Base-by-base conservation (phyloP, 2,329 filamentous ascomycete species). In the Venturia aucupariae region DNA sequence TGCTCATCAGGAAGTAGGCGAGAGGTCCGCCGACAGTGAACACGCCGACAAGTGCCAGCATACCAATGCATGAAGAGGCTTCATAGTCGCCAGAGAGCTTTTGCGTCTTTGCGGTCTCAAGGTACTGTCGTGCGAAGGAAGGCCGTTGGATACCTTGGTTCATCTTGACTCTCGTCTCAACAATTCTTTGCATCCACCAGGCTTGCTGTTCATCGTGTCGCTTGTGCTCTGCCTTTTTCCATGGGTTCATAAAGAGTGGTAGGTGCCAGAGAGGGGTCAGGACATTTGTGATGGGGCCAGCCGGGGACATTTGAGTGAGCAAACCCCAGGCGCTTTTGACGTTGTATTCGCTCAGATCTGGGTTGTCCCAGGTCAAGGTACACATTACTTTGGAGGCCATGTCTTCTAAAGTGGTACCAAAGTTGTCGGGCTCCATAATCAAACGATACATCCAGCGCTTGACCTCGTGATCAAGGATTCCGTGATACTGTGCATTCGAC, bases 311-410 rank as follows among this genome's bases (percentile, higher is more conserved):
- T 63, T 84, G 81, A 4, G 77, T 82, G 19, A 84, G 72, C 0
- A 84, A 74, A n/a, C 81, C 81, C 81, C 81, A 83, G 1, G 82
- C 82, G 66, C 78, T 80, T 60, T 77, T 77, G 11, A 77, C 81
- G 66, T 79, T 78, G 67, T 79, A 77, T 62, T 77, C 73, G 70
- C 80, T 82, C 46, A 81, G 69, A 51, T 71, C 73, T 7, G 78
- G 75, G 63, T 84, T 79, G 65, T 83, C 82, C 81, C 81, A 84
- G 17, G 80, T 80, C 55, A 84, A 69, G 62, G 78, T 75, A 61
- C 78, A 81, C 80, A 83, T 83, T 64, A 84, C 76, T 70, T 84
- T 84, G n/a, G 82, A 80, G 19, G 80, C 77, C 80, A 83, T 82
- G 67, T 84, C 81, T 68, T 84, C 81, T 5, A 84, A 75, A 0